Percentiles rank a stretch among this genome's conserved stretches.
phyloP scores from a whole-genome alignment of 805 yeast species.

The Kodamaea jinghongensis region DNA sequence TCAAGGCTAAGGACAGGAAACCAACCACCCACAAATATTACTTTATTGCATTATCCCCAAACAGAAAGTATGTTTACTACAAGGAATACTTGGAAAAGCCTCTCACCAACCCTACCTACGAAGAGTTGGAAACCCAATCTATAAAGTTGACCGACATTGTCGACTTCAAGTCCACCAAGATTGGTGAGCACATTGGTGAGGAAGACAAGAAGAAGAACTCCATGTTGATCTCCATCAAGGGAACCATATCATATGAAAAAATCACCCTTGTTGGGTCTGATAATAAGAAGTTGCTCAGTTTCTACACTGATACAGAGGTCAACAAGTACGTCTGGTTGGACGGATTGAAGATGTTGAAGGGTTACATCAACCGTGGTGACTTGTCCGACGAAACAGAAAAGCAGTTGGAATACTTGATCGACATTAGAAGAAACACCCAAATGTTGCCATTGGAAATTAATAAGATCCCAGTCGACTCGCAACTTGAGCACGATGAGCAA shows the following conservation, averaged over 20 bases:
- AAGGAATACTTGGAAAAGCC: slow-evolving; percentile 55
- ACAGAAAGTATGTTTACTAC: slow-evolving; percentile 57
- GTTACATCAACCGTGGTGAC: slow-evolving; percentile 28
- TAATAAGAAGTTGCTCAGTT: slow-evolving; percentile 47
- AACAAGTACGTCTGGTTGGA: slow-evolving; percentile 74
- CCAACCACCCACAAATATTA: slow-evolving; percentile 37
- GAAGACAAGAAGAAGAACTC: slow-evolving; percentile 42
- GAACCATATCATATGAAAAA: slow-evolving; percentile 56
- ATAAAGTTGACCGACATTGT: slow-evolving; percentile 53
- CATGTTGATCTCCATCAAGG: slow-evolving; percentile 52
- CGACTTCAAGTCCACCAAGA: slow-evolving; percentile 49
- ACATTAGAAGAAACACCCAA: slow-evolving; percentile 40
- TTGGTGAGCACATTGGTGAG: slow-evolving; percentile 41
- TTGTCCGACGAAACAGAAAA: slow-evolving; percentile 36
- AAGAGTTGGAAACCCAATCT: slow-evolving; percentile 50
- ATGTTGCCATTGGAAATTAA: slow-evolving; percentile 34
- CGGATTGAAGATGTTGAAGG: slow-evolving; percentile 57
- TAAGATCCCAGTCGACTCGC: slow-evolving; percentile 16
- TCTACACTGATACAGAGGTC: slow-evolving; percentile 69
- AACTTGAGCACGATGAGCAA: slow-evolving; percentile 17
- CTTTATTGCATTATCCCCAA: slow-evolving; percentile 65
- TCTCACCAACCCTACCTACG: slow-evolving; percentile 52
- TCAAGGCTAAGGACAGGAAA: slow-evolving; percentile 23
- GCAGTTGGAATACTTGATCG: slow-evolving; percentile 33
- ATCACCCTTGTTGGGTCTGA: slow-evolving; percentile 48